Evolutionary conservation across 805 yeast genomes (phyloP).

Genomic region (Lipomyces yamadae): DNA sequence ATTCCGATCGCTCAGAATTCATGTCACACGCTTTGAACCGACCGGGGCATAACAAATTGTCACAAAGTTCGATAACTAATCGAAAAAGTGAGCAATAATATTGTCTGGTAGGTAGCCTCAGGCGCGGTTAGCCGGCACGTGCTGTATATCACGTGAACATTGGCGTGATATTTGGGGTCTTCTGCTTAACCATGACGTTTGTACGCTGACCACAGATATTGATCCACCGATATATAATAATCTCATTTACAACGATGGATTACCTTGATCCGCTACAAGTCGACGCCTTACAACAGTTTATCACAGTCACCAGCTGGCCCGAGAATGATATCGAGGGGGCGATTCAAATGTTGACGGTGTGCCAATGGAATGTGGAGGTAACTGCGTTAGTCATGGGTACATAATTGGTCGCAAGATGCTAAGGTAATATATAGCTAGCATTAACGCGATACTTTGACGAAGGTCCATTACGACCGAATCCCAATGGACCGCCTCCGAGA

Average conservation of each 20-base stretch:
- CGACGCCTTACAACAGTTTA: slow-evolving; percentile 42
- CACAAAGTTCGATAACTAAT: too few species aligned
- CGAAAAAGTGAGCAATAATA: too few species aligned
- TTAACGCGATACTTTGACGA: slow-evolving; percentile 34
- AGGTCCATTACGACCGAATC: slow-evolving; percentile 33
- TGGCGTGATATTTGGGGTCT: not conserved
- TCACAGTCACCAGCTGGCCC: slow-evolving; percentile 45
- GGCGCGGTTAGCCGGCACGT: too few species aligned
- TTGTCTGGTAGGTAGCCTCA: too few species aligned
- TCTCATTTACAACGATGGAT: slow-evolving; percentile 9
- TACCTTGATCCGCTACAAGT: slow-evolving; percentile 26
- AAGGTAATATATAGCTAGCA: slow-evolving; percentile 21
- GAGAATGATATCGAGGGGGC: slow-evolving; percentile 42
- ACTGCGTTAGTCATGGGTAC: not conserved
- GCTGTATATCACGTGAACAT: not conserved
- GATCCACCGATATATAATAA: not conserved
- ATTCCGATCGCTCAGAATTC: too few species aligned
- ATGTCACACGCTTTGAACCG: too few species aligned
- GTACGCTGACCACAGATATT: not conserved
- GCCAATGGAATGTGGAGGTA: slow-evolving; percentile 51
- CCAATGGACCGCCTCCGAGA: slow-evolving; percentile 17
- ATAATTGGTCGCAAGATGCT: not conserved
- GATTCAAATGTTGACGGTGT: slow-evolving; percentile 41
- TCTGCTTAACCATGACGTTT: not conserved
- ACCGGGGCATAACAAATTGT: too few species aligned